Conservation (phyloP, 495 filamentous ascomycete species). For the Penicillium canariense region DNA sequence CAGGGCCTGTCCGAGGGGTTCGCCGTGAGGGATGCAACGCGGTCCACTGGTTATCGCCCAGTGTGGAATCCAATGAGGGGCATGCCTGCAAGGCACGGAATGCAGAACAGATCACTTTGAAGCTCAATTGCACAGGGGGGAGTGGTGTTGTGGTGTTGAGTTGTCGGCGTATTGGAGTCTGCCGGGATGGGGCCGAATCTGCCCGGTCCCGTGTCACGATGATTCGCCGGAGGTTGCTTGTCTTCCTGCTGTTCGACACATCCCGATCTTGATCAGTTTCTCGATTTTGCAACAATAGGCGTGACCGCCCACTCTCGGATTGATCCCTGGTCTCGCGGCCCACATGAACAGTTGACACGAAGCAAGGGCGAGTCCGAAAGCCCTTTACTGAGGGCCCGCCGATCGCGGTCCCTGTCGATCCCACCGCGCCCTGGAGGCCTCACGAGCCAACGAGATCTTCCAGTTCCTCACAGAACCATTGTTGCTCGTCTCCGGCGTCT, state of each 20-base stretch:
- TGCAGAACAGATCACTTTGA: constrained; percentile 8
- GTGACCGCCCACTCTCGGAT: no score
- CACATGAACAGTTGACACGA: constrained; percentile 11
- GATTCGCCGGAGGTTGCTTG: background rate
- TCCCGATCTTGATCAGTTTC: no score
- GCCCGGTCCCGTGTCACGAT: background rate
- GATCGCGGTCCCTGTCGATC: constrained; percentile 27
- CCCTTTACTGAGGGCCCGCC: background rate
- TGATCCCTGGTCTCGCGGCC: background rate
- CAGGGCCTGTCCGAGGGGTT: constrained; percentile 19
- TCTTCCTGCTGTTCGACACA: background rate
- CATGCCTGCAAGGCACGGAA: constrained; percentile 29
- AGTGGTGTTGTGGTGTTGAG: background rate
- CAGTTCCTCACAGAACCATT: background rate
- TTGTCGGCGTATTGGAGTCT: background rate
- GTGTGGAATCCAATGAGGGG: constrained; percentile 13
- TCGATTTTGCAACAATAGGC: no score
- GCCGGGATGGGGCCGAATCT: background rate
- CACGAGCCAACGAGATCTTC: constrained; percentile 10
- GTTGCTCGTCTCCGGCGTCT: background rate
- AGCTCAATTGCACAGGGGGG: constrained; percentile 4
- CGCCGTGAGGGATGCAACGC: constrained; percentile 24
- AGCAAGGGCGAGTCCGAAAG: constrained; percentile 14
- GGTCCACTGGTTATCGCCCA: constrained; percentile 14
- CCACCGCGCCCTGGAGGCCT: background rate